phyloP scores from a whole-genome alignment of 78 protist species.

The Creolimax fragrantissima region DNA sequence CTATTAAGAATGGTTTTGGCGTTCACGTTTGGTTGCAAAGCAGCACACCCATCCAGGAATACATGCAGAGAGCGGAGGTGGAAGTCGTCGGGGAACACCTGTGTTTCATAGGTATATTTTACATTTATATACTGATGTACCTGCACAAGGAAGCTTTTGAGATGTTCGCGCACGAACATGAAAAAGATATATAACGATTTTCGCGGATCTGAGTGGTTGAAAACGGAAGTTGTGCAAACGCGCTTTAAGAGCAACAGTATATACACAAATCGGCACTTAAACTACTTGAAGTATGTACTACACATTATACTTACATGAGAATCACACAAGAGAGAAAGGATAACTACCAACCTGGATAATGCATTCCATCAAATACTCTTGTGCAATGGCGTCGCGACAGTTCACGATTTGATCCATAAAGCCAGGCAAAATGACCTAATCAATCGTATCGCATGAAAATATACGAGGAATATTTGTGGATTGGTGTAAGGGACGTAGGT shows the following conservation, averaged over 20 bases:
- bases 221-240: too few species aligned
- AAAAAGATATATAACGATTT: conserved; percentile 7
- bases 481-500: background rate
- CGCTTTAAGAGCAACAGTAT: too few species aligned
- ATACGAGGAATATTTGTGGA: background rate
- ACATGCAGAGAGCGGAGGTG: conserved; percentile 78
- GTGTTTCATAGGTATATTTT: background rate
- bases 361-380: conserved; percentile 91
- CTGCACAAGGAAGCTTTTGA: conserved; percentile 85
- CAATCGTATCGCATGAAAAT: background rate
- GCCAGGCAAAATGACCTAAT: conserved; percentile 52
- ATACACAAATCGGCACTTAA: too few species aligned
- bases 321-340: too few species aligned
- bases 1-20: conserved; percentile 64
- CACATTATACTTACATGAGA: too few species aligned
- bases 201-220: too few species aligned
- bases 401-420: conserved; percentile 66
- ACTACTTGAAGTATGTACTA: too few species aligned
- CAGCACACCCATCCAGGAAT: conserved; percentile 52
- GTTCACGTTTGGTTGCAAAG: conserved; percentile 74
- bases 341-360: conserved; percentile 85
- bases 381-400: conserved; percentile 92
- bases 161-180: conserved; percentile 86
- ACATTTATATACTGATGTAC: background rate
- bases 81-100: conserved; percentile 91